phyloP scores from a whole-genome alignment of 164 flowering plant genomes.

The Nelumbo lutea region DNA sequence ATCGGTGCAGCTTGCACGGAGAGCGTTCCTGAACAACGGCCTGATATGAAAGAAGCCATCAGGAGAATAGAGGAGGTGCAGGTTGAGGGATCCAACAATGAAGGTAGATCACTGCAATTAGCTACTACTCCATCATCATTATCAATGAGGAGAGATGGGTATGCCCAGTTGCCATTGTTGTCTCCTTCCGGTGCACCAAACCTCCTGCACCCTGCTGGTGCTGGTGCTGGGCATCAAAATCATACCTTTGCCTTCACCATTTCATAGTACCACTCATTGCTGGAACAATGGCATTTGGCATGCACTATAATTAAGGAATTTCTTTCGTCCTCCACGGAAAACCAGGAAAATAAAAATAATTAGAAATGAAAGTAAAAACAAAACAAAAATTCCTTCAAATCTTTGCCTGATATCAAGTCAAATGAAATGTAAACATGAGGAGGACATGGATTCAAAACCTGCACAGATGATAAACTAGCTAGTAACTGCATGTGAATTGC shows the following conservation, averaged over 20 bases:
- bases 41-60: constrained; percentile 52
- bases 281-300: no score
- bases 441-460: no score
- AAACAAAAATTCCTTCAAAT: no score
- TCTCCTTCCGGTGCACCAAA: constrained; percentile 3
- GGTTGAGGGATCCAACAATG: constrained; percentile 1
- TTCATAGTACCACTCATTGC: constrained; percentile 5
- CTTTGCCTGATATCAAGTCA: no score
- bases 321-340: no score
- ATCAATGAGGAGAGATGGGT: constrained; percentile 10
- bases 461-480: no score
- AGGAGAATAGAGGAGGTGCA: constrained; percentile 59
- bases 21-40: constrained; percentile 37
- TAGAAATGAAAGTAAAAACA: no score
- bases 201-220: constrained; percentile 4
- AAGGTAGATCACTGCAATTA: background rate
- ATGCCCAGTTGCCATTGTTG: background rate
- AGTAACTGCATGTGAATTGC: no score
- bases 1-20: constrained; percentile 62
- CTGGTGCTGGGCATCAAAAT: background rate
- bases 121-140: constrained; percentile 4
- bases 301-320: no score
- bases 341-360: no score
- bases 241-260: constrained; percentile 12
- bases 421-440: no score